Conservation (phyloP, 441 rosid genomes). For the Erysimum pusillum region DNA sequence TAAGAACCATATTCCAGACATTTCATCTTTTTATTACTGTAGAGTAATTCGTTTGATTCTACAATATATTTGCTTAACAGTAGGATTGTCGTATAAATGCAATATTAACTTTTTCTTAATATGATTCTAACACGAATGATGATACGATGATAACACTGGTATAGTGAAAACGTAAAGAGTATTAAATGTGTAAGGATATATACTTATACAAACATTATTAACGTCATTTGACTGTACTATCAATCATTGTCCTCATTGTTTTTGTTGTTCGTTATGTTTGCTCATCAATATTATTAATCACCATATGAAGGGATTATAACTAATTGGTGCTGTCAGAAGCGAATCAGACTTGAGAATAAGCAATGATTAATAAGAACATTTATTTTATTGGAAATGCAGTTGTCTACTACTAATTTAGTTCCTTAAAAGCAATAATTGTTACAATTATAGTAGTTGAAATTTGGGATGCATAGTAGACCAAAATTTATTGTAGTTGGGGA, state of each 20-base stretch:
- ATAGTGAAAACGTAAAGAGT: too few species aligned
- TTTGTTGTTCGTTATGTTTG: constrained; percentile 34
- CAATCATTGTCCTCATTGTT: constrained; percentile 25
- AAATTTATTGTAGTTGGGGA: constrained; percentile 13
- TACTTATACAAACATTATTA: not conserved
- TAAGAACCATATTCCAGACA: constrained; percentile 28
- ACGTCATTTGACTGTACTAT: constrained; percentile 7
- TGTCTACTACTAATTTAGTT: constrained; percentile 10
- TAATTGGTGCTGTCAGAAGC: constrained; percentile 37
- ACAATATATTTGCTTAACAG: not conserved
- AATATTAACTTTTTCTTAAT: not conserved
- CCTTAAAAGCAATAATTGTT: constrained; percentile 23
- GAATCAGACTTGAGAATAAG: constrained; percentile 29
- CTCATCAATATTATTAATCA: constrained; percentile 20
- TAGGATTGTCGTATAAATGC: not conserved
- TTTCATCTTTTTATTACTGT: constrained; percentile 10
- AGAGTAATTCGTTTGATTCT: not conserved
- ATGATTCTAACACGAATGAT: not conserved
- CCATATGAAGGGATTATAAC: constrained; percentile 32
- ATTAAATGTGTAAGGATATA: constrained; percentile 1
- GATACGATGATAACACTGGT: too few species aligned
- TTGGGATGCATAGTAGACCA: constrained; percentile 6
- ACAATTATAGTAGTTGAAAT: constrained; percentile 25
- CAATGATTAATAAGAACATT: constrained; percentile 28
- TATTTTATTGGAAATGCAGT: constrained; percentile 31